Base-by-base conservation (phyloP, 805 yeast genomes). In the Ogataea ramenticola region DNA sequence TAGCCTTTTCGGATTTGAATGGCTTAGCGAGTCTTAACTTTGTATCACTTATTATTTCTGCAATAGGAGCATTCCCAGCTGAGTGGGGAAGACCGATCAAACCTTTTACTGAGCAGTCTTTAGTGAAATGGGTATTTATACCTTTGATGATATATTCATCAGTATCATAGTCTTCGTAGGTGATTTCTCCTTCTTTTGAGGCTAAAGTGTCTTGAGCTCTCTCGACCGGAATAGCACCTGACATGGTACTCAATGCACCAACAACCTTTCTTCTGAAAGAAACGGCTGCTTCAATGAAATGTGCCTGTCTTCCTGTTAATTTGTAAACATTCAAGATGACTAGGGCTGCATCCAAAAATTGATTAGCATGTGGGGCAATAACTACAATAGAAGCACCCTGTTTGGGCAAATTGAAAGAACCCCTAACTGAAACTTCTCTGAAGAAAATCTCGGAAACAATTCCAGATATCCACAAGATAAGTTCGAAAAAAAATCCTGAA, bases 341-440 rank as follows among this genome's bases (percentile, higher is more conserved):
- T 40, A 93, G 71, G 22, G 89, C 77, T 5, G 67, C 68, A 52
- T 77, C 83, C 31, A 85, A 79, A 49, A 85, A 86, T 55, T 87
- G 96, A 58, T 87, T 87, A n/a, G 96, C 95, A 67, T 91, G 99
- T 1, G 98, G 98, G 2, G 96, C 99, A 11, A 93, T 95, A 31
- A 93, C 98, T 49, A 93, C 82, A 43, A 91, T 83, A 9, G 89
- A 82, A 0, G 98, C 91, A 0, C 96, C 97, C 10, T 73, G 62
- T 27, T 74, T 70, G 1, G 84, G 83, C 30, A 77, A 54, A 44
- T 77, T 75, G 65, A 79, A 87, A 1, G 96, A 88, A 1, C 97
- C 96, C 47, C 98, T 74, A 3, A 93, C 80, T 43, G 87, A 74
- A 49, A 91, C 88, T 58, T 90, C 96, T 46, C 98, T 67, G 66